phyloP scores from a whole-genome alignment of 2,329 filamentous ascomycete species.

The Ceratocystiopsis sp. region DNA sequence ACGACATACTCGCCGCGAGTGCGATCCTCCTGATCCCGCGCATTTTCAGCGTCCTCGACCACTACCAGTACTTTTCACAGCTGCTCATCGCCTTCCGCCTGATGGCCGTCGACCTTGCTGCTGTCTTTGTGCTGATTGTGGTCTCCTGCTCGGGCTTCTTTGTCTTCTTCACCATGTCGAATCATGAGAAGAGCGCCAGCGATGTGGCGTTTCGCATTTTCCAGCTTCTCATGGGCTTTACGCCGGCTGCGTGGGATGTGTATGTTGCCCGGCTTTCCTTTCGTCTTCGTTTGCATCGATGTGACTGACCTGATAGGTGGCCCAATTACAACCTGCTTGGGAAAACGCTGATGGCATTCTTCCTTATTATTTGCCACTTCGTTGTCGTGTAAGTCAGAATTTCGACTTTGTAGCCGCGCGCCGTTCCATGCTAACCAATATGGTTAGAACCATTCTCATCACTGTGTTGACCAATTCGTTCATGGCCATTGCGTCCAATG shows the following conservation, averaged over 20 bases:
- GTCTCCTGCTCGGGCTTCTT: conserved; percentile 91
- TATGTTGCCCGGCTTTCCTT: conserved; percentile 18
- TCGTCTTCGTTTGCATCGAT: background rate
- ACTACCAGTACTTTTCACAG: conserved; percentile 93
- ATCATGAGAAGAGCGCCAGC: conserved; percentile 49
- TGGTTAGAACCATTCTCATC: conserved; percentile 60
- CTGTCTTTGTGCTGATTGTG: conserved; percentile 67
- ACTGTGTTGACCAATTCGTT: conserved; percentile 95
- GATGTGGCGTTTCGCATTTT: conserved; percentile 83
- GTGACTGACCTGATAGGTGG: conserved; percentile 29
- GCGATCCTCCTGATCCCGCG: conserved; percentile 80
- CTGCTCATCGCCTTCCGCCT: conserved; percentile 84
- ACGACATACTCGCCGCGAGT: conserved; percentile 84
- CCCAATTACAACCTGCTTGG: conserved; percentile 61
- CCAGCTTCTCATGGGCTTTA: conserved; percentile 91
- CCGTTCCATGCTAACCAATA: conserved; percentile 2
- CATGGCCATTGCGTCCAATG: conserved; percentile 86
- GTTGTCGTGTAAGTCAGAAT: conserved; percentile 49
- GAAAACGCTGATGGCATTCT: conserved; percentile 57
- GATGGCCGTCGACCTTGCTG: conserved; percentile 80
- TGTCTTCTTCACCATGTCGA: conserved; percentile 77
- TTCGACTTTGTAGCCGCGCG: background rate
- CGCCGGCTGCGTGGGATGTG: conserved; percentile 87
- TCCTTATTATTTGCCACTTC: conserved; percentile 90
- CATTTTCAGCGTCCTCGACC: conserved; percentile 82